Base-by-base conservation (phyloP, 1,284 basidiomycete species). In the Calocybe gambosa region DNA sequence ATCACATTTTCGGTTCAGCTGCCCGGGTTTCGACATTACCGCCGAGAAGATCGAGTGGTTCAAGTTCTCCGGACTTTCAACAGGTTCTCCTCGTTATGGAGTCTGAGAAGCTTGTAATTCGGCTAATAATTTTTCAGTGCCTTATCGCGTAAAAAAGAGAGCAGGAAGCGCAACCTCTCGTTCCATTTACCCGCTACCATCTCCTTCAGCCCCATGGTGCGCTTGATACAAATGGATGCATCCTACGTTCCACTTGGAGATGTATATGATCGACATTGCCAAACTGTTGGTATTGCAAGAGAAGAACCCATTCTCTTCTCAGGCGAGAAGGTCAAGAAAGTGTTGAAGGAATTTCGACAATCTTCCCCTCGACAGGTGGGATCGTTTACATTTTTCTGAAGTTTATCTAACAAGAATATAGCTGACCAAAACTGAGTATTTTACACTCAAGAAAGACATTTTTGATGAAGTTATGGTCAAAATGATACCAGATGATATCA, bases 51-150 rank as follows among this genome's bases (percentile, higher is more conserved):
- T 61, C 77, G 92, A 42, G 83, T 94, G 40, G 88, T 91, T 66
- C 93, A 98, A 62, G 69, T 97, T 28, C 87, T 96, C 68, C 80
- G 95, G 18, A 89, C 90, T 53, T 89, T 98, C 67, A 98, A 97
- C 62, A 82, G 84, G 92, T 93, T 45, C 80, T 62, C 45, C 16
- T 43, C 18, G 12, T 46, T 19, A 19, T 23, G 0, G 21, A 12
- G 19, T 42, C 3, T 39, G n/a, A n/a, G 34, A 25, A 4, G 20
- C 25, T 46, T 15, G 7, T 4, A 43, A 34, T 35, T 15, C 50
- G 59, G 23, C 58, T 44, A 47, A 21, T 34, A 26, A 42, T 20
- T 39, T 45, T 48, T 13, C 55, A 95, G 93, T 34, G 85, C 89
- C 15, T 71, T 97, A 47, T 71, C 73, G 39, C 85, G 89, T 50